Base-by-base conservation (phyloP, 2,329 filamentous ascomycete species). In the Aspergillus bombycis region DNA sequence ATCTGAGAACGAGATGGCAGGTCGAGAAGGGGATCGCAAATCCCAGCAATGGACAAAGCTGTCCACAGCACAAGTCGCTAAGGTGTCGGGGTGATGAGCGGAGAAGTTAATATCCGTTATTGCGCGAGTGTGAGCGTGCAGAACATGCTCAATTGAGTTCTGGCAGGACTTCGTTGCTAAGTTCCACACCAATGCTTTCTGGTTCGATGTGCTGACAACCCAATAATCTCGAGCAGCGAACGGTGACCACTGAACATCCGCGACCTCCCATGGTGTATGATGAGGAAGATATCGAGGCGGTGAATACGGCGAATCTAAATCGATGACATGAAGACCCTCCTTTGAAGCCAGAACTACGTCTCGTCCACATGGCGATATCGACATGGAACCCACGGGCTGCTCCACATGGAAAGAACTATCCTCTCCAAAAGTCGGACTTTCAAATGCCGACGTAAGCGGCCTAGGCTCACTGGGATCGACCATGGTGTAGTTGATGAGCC, bases 31-130 rank as follows among this genome's bases (percentile, higher is more conserved):
- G 57, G 86, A 85, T 41, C 94, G 87, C 53, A 97, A 81, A 79
- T 97, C 94, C 93, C 94, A 97, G 72, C 89, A 93, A 76, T 96
- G 92, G 10, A 97, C 91, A 72, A 93, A 96, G 57, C 93, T 95
- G 77, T 97, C 94, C 34, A 97, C 92, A 4, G 93, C 91, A 76
- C 93, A 97, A 0, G 94, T 97, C 11, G 93, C 92, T 19, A 97
- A 86, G 50, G 94, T 83, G 74, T 97, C 94, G 0, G 93, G 92
- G 73, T 97, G 91, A 70, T 96, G 92, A 6, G 94, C 93, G 0
- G 93, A 96, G 77, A 97, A 97, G 77, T 97, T 97, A 77, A 97
- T 93, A 75, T 97, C 94, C 9, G 94, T 97, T 70, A 97, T 97
- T 66, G 94, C 93, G 68, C 94, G 87, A 53, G 88, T 92, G 77